Percentiles rank a stretch among this genome's conserved stretches.
These are phyloP conservation scores for Penicillium waksmanii DNA, from an alignment of 495 filamentous ascomycete genomes.

Conservation along the genomic window DNA sequence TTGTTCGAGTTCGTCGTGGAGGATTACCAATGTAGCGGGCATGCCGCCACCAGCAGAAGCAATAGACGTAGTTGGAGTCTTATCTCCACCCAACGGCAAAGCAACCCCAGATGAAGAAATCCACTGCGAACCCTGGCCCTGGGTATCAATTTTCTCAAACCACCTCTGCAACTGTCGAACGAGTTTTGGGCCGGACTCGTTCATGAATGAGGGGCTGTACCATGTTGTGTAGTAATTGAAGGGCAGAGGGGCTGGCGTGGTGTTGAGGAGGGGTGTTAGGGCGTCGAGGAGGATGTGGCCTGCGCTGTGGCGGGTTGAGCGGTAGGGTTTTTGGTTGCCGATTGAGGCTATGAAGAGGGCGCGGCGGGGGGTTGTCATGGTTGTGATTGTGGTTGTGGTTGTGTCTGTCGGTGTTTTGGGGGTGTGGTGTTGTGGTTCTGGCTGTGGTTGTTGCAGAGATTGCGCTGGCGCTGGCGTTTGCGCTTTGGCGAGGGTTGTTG, in stretches of 20 bases:
- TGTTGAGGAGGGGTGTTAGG: conserved; percentile 46
- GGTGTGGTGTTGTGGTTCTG: background rate
- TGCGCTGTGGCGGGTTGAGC: conserved; percentile 76
- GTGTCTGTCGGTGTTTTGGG: background rate
- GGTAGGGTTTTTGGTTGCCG: conserved; percentile 68
- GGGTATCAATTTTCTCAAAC: conserved; percentile 48
- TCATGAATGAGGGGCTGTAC: conserved; percentile 76
- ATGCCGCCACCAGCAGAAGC: background rate
- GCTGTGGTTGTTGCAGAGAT: background rate
- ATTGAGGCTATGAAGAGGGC: conserved; percentile 71
- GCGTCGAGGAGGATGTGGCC: conserved; percentile 72
- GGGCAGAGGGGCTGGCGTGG: conserved; percentile 46
- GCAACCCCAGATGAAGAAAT: conserved; percentile 4
- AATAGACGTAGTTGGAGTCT: background rate
- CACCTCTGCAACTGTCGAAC: conserved; percentile 44
- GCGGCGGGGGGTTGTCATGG: conserved; percentile 29
- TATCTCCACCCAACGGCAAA: background rate
- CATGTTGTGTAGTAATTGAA: conserved; percentile 63
- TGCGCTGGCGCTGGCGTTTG: background rate
- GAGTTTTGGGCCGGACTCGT: conserved; percentile 61
- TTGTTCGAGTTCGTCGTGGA: conserved; percentile 85
- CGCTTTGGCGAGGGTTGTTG: background rate
- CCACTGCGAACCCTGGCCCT: background rate
- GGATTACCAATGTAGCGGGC: conserved; percentile 61
- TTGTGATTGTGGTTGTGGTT: conserved; percentile 7